Evolutionary conservation across 2,329 filamentous ascomycete genomes (phyloP), one percentile per base, ranked within the genome.

Genomic region (Alternaria hordeiaustralica): DNA sequence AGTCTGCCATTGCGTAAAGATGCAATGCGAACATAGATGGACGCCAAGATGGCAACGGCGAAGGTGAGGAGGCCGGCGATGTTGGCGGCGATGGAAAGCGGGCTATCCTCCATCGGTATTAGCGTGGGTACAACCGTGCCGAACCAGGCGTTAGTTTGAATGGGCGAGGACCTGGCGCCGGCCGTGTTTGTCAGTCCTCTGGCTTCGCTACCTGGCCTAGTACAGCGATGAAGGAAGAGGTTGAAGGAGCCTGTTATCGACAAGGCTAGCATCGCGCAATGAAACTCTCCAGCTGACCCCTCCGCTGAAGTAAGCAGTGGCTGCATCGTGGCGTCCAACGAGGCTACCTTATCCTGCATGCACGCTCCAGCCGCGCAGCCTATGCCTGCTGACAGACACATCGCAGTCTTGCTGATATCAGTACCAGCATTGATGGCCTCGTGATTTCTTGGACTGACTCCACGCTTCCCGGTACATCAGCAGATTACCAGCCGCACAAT

Each of bases 321-420:
- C 15, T 41, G 15, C 33, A 3, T 41, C 4, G 15, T 41, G 15
- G 9, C 8, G 15, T 41, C 15, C 33, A 18, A n/a, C 5, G 9
- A 3, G 4, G 15, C 4, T 9, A 41, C 33, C 4, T 4, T 9
- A 6, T 10, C 33, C 18, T 3, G 36, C n/a, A 6, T 41, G 36
- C 36, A 41, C 9, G 36, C 8, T 10, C 6, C 36, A 41, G n/a
- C 15, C 0, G 10, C 18, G 15, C 36, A 41, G 15, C n/a, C 8
- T 1, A 6, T 3, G 33, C 8, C 0, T 36, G 2, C 5, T 2
- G 0, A n/a, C 15, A 0, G 9, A 5, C 4, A 9, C 3, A n/a
- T 36, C 6, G 13, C 13, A 33, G 0, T 0, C 1, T 2, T 8
- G 0, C 30, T 33, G 6, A 15, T 6, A 33, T 1, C 13, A 0